Evolutionary conservation across 2,329 filamentous ascomycete species (phyloP), one percentile per base, ranked within the genome.

Genomic region (Paracamarosporium sp.): DNA sequence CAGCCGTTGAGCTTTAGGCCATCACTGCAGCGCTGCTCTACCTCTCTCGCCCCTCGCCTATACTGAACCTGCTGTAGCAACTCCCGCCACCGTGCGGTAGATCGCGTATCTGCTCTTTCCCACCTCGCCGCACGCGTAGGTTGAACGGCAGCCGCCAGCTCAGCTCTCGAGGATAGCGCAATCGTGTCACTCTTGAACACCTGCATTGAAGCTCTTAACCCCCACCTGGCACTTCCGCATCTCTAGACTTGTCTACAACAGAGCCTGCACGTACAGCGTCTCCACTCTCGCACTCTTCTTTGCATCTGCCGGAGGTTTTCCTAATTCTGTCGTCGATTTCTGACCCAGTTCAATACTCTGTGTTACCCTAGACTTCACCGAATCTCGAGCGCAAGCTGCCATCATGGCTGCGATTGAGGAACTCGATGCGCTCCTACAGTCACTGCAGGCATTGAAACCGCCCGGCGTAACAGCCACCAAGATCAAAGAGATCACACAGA

Each of bases 381-480:
- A 9, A 27, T 12, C 4, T 38, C 68, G 55, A 63, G 59, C 53
- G 60, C 57, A 64, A 67, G 68, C 64, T 57, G 60, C 72, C 73
- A 72, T 57, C 68, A 81, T 81, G 78, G 90, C 92, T 76, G 88
- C 91, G 80, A 90, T 97, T 86, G 88, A 91, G 82, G 93, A 98
- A 78, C 83, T 99, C 80, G 94, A 96, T 80, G 85, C 88, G 72
- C 90, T 91, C 79, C 87, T 99, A 75, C 92, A 95, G 82, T 93
- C 91, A 73, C 93, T 99, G 88, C 90, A 94, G 72, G 85, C 86
- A 66, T 84, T 97, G 74, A 98, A 97, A 80, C 90, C 95, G 43
- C 95, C 95, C 52, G 95, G 95, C 75, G 93, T 97, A 57, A 96
- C 93, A 62, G 93, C 93, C 68, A 92, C 92, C 66, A 94, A 95